These are phyloP conservation scores for Eucalyptus regnans DNA, from an alignment of 345 rosid species.

Conservation along the genomic window DNA sequence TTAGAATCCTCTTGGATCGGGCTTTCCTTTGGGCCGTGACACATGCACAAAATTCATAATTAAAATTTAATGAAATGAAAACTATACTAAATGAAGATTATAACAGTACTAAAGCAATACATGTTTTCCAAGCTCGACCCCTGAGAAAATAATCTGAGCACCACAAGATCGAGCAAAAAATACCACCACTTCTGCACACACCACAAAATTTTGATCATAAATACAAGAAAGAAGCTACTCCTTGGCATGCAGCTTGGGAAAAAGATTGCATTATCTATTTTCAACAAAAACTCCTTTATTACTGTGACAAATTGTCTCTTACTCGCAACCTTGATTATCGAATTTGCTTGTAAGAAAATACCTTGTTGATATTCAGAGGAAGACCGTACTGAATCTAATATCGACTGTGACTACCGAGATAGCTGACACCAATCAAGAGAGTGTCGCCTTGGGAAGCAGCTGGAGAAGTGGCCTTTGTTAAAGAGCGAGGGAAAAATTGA, in stretches of 20 bases:
- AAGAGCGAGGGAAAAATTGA: slow-evolving; percentile 6
- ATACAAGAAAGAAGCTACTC: background rate
- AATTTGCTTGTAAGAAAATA: background rate
- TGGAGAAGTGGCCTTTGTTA: slow-evolving; percentile 42
- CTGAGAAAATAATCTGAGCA: background rate
- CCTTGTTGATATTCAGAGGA: slow-evolving; percentile 7
- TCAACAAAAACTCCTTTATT: background rate
- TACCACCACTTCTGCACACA: background rate
- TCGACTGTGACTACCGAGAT: slow-evolving; percentile 25
- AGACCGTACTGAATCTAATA: slow-evolving; percentile 31
- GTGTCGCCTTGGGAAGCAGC: slow-evolving; percentile 15
- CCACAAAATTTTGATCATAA: background rate
- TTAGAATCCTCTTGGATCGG: no score
- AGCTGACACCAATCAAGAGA: slow-evolving; percentile 35
- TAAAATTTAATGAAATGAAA: no score
- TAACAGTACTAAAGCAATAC: no score
- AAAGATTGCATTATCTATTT: background rate
- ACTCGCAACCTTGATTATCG: background rate
- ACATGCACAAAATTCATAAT: no score
- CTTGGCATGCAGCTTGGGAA: background rate
- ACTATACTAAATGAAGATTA: no score
- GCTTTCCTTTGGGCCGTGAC: no score
- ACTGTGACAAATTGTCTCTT: background rate
- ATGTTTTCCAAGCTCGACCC: background rate
- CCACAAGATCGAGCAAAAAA: background rate